Conservation (phyloP, 306 rosid genomes). For the Malus domestica region DNA sequence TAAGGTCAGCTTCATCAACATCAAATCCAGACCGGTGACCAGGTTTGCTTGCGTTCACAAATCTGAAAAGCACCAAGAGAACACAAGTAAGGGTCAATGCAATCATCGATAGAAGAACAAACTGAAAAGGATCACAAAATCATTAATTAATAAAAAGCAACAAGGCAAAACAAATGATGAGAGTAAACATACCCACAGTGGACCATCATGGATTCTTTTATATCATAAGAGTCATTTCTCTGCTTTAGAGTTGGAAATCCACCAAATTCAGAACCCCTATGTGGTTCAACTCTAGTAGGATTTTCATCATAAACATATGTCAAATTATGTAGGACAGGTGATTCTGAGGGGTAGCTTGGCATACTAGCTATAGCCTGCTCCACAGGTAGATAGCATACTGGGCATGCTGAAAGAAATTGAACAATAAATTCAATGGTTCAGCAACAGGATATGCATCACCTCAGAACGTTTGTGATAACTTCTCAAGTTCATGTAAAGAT, state of each 20-base stretch:
- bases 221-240: conserved; percentile 75
- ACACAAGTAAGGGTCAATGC: conserved; percentile 7
- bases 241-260: conserved; percentile 76
- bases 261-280: conserved; percentile 88
- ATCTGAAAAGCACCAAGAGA: conserved; percentile 44
- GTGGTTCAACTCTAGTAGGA: conserved; percentile 49
- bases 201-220: conserved; percentile 74
- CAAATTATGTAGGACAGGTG: conserved; percentile 64
- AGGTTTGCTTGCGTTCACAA: conserved; percentile 84
- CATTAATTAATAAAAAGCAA: background rate
- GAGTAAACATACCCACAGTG: conserved; percentile 78
- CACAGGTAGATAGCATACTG: conserved; percentile 85
- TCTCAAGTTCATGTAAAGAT: conserved; percentile 9
- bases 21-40: conserved; percentile 85
- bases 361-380: conserved; percentile 78
- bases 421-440: conserved; percentile 22
- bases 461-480: background rate
- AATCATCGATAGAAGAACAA: background rate
- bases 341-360: conserved; percentile 67
- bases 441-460: conserved; percentile 11
- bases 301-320: conserved; percentile 63
- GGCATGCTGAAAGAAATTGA: conserved; percentile 67
- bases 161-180: conserved; percentile 5
- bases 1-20: conserved; percentile 78
- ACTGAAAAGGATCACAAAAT: background rate